Evolutionary conservation across 306 rosid genomes (phyloP).

Genomic region (Senna tora): DNA sequence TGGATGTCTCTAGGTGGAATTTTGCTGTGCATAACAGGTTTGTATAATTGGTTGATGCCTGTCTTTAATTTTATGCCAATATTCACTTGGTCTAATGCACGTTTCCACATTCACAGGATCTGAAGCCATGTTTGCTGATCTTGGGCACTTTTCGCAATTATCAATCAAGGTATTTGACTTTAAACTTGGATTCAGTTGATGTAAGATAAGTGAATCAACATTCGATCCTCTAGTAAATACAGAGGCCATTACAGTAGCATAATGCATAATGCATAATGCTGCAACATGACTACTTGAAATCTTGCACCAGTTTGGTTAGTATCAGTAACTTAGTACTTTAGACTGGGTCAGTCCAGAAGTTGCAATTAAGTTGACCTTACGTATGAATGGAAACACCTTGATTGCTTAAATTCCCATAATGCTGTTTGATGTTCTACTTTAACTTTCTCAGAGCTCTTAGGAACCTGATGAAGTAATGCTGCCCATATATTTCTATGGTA

Average conservation of each 20-base stretch:
- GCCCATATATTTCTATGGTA: background rate
- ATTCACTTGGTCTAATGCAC: constrained; percentile 20
- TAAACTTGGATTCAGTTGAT: background rate
- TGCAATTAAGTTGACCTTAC: constrained; percentile 12
- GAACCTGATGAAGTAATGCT: background rate
- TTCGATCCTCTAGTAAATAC: background rate
- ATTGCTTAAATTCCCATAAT: background rate
- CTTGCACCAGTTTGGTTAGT: constrained; percentile 1
- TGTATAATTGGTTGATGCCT: constrained; percentile 36
- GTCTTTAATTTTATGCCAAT: constrained; percentile 26
- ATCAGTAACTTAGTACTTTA: background rate
- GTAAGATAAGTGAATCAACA: background rate
- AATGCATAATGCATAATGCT: background rate
- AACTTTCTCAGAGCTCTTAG: background rate
- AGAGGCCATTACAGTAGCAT: background rate
- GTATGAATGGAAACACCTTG: background rate
- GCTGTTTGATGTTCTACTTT: background rate
- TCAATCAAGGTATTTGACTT: constrained; percentile 75
- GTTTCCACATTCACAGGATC: constrained; percentile 57
- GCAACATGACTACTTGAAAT: constrained; percentile 4
- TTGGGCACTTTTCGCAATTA: constrained; percentile 89
- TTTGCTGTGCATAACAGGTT: constrained; percentile 87
- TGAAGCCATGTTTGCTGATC: constrained; percentile 99
- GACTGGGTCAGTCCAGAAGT: constrained; percentile 5
- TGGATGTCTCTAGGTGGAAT: constrained; percentile 97